Evolutionary conservation across 495 filamentous ascomycete genomes (phyloP).

Genomic region (Neurospora terricola): DNA sequence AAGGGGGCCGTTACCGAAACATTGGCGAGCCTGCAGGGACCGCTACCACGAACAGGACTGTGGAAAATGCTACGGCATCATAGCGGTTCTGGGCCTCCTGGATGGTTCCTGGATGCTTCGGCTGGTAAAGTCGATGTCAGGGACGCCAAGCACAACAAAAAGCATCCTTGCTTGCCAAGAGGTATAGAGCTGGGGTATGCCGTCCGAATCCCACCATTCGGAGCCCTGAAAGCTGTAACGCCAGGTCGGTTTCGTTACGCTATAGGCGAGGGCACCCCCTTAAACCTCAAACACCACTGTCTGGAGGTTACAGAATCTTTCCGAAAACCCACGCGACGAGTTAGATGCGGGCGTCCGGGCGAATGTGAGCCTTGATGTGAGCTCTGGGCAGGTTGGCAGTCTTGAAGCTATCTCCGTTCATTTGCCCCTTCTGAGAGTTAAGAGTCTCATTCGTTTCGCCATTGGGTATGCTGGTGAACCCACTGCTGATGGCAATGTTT

Average conservation of each 20-base stretch:
- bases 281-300: slow-evolving; percentile 18
- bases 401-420: not conserved
- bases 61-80: not conserved
- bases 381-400: not conserved
- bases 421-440: not conserved
- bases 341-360: not conserved
- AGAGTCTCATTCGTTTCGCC: not conserved
- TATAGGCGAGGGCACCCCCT: slow-evolving; percentile 13
- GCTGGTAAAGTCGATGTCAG: slow-evolving; percentile 11
- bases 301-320: slow-evolving; percentile 9
- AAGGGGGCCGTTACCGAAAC: slow-evolving; percentile 9
- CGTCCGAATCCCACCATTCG: slow-evolving; percentile 10
- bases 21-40: slow-evolving; percentile 4
- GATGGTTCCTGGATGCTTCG: not conserved
- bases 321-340: not conserved
- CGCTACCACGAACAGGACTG: not conserved
- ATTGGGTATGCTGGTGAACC: not conserved
- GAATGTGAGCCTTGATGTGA: not conserved
- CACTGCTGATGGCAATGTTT: not conserved
- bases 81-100: not conserved
- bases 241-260: slow-evolving; percentile 15
- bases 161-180: slow-evolving; percentile 15
- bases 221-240: slow-evolving; percentile 7
- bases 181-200: not conserved
- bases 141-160: slow-evolving; percentile 26